phyloP scores from a whole-genome alignment of 1,139 yeast species.

The Hyphopichia wangnamkhiaoensis region DNA sequence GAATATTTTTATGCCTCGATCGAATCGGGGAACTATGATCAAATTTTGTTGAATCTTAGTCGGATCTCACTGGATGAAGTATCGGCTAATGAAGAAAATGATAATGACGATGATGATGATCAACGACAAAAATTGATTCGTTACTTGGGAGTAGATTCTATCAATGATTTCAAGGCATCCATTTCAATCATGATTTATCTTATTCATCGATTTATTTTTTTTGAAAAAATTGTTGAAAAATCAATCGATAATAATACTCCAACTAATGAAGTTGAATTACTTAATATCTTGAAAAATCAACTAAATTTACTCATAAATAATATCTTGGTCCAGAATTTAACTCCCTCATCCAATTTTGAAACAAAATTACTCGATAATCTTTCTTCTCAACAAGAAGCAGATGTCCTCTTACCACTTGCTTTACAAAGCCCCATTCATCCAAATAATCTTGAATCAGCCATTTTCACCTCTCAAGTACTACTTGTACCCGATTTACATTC shows the following conservation, averaged over 20 bases:
- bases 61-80: too few species aligned
- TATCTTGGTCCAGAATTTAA: not conserved
- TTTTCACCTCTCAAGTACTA: conserved; percentile 10
- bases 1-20: too few species aligned
- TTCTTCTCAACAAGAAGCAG: conserved; percentile 29
- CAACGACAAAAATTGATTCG: too few species aligned
- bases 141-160: too few species aligned
- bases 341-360: not conserved
- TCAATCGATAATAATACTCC: not conserved
- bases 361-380: conserved; percentile 9
- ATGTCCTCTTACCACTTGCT: conserved; percentile 21
- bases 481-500: conserved; percentile 2
- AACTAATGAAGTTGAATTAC: not conserved
- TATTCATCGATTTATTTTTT: conserved; percentile 2
- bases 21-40: too few species aligned
- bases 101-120: too few species aligned
- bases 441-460: conserved; percentile 10
- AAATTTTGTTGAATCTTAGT: too few species aligned
- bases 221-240: not conserved
- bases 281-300: not conserved
- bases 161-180: not conserved
- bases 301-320: not conserved
- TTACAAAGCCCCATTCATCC: conserved; percentile 20
- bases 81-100: too few species aligned
- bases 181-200: conserved; percentile 2